Evolutionary conservation across 164 flowering plant species (phyloP).

Genomic region (Cinnamomum micranthum): DNA sequence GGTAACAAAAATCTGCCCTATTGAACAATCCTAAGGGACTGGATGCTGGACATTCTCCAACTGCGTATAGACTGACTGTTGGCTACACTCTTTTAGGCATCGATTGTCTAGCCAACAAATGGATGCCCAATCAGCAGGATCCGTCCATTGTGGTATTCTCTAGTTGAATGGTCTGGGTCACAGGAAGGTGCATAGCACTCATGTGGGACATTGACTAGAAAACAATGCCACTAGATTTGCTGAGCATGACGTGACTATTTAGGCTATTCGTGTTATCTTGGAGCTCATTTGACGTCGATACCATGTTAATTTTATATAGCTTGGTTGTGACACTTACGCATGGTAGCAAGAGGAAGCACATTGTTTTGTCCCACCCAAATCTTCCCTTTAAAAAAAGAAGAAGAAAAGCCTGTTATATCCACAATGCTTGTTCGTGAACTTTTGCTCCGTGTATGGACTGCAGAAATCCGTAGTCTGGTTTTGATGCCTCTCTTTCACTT

Average conservation of each 20-base stretch:
- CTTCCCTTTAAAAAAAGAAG: too few species aligned
- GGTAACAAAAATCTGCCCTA: not conserved
- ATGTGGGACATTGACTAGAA: too few species aligned
- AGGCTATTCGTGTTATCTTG: not conserved
- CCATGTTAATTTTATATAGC: not conserved
- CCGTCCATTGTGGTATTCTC: not conserved
- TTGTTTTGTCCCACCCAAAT: not conserved
- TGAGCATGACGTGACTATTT: too few species aligned
- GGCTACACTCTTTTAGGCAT: not conserved
- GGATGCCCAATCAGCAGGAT: not conserved
- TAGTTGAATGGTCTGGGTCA: not conserved
- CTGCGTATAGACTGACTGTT: too few species aligned
- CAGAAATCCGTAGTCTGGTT: not conserved
- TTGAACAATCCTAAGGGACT: not conserved
- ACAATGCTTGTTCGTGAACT: too few species aligned
- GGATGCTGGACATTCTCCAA: not conserved
- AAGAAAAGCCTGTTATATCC: too few species aligned
- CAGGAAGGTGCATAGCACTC: not conserved
- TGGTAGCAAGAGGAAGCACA: not conserved
- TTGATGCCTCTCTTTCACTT: not conserved
- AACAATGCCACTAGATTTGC: too few species aligned
- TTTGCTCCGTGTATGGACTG: not conserved
- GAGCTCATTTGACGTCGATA: not conserved
- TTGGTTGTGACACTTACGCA: not conserved
- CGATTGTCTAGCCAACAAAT: too few species aligned